Evolutionary conservation across 176 grass and related monocot species (phyloP).

Genomic region (Coix lacrymajobi): DNA sequence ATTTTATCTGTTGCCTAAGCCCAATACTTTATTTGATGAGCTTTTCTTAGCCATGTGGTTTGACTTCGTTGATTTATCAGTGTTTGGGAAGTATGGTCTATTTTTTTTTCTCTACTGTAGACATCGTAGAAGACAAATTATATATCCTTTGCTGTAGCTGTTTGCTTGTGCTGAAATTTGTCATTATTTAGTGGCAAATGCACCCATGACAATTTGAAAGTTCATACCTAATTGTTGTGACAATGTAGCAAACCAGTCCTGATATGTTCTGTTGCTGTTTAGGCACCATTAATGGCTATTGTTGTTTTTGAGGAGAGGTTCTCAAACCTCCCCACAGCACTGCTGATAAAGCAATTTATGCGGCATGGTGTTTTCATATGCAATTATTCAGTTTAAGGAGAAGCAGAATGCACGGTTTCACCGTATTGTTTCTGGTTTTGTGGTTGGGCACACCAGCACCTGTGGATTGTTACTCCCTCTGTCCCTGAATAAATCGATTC

Average conservation of each 20-base stretch:
- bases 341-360: neutral
- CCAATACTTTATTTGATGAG: neutral
- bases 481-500: too few relatives aligned
- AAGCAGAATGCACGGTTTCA: neutral
- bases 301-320: neutral
- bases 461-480: neutral
- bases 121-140: neutral
- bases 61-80: neutral
- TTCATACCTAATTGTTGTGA: neutral
- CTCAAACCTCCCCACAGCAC: neutral
- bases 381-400: neutral
- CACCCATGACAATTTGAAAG: neutral
- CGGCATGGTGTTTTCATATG: neutral
- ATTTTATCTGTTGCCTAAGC: neutral
- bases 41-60: neutral
- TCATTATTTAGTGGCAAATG: neutral
- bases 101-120: neutral
- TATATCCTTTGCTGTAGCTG: neutral
- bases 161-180: neutral
- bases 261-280: neutral
- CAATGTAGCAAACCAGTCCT: neutral
- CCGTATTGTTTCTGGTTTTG: neutral
- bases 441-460: neutral
- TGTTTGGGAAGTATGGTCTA: neutral
- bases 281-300: conserved; percentile 7